Evolutionary conservation across 176 grass and related monocot genomes (phyloP).

Genomic region (Poa pratensis): DNA sequence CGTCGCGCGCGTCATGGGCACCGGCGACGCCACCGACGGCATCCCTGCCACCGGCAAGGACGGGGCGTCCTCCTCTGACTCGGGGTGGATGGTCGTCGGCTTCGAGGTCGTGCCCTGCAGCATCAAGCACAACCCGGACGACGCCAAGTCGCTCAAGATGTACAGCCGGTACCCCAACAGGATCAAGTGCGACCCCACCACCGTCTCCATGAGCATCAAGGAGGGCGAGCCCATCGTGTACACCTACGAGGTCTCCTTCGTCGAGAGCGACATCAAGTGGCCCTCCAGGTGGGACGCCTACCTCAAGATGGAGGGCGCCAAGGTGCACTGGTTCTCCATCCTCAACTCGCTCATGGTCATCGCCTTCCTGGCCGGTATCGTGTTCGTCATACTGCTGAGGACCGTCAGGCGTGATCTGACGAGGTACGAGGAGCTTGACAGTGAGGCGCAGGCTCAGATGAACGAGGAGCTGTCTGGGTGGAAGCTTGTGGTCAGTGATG

Average conservation of each 20-base stretch:
- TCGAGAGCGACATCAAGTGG: slow-evolving; percentile 88
- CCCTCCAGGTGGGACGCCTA: slow-evolving; percentile 83
- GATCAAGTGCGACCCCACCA: slow-evolving; percentile 69
- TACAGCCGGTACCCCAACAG: slow-evolving; percentile 51
- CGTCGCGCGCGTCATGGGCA: slow-evolving; percentile 61
- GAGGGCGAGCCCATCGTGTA: slow-evolving; percentile 71
- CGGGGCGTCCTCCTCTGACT: not conserved
- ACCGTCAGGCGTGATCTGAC: slow-evolving; percentile 76
- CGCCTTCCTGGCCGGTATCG: slow-evolving; percentile 76
- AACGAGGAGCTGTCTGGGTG: slow-evolving; percentile 87
- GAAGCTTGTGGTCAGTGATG: slow-evolving; percentile 85
- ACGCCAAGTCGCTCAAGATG: slow-evolving; percentile 57
- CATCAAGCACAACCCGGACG: slow-evolving; percentile 55
- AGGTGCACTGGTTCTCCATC: slow-evolving; percentile 94
- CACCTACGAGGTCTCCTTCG: slow-evolving; percentile 73
- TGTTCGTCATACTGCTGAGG: slow-evolving; percentile 73
- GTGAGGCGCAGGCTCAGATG: slow-evolving; percentile 73
- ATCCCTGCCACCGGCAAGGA: slow-evolving; percentile 35
- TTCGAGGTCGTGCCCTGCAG: slow-evolving; percentile 86
- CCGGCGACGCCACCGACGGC: slow-evolving; percentile 57
- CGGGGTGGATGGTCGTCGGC: slow-evolving; percentile 74
- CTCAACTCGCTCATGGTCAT: slow-evolving; percentile 92
- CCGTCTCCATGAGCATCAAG: slow-evolving; percentile 68
- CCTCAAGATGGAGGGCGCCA: slow-evolving; percentile 85
- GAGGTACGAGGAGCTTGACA: slow-evolving; percentile 80